A percentile compares a stretch with the other conserved stretches of the same genome.
These are phyloP conservation scores for Monosporascus sp. DNA, from an alignment of 2,329 filamentous ascomycete species.

Conservation along the genomic window DNA sequence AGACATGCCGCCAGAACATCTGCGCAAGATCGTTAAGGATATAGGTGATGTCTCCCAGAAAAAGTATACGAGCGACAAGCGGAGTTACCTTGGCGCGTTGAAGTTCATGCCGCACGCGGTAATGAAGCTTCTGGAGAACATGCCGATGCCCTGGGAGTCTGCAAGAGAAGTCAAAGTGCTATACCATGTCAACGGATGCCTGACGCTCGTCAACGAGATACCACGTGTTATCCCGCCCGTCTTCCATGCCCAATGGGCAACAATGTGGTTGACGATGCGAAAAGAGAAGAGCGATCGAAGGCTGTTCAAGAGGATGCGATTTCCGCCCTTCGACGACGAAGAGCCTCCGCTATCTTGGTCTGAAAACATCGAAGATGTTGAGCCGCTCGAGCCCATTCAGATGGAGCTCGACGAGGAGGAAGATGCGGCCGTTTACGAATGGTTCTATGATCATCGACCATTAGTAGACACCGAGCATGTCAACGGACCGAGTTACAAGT, in stretches of 20 bases:
- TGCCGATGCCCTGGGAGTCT: slow-evolving; percentile 99
- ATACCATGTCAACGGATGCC: slow-evolving; percentile 95
- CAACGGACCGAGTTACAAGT: slow-evolving; percentile 94
- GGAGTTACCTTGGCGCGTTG: slow-evolving; percentile 91
- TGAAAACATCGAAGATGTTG: slow-evolving; percentile 97
- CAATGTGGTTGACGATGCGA: slow-evolving; percentile 98
- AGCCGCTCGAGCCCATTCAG: slow-evolving; percentile 94
- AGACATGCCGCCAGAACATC: slow-evolving; percentile 96
- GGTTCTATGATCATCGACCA: slow-evolving; percentile 95
- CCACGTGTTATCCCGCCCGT: slow-evolving; percentile 96
- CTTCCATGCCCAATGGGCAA: slow-evolving; percentile 97
- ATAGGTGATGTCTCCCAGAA: slow-evolving; percentile 99
- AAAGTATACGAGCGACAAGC: slow-evolving; percentile 98
- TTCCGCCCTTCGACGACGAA: slow-evolving; percentile 97
- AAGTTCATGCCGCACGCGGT: slow-evolving; percentile 99
- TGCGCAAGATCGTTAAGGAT: slow-evolving; percentile 96
- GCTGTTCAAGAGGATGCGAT: slow-evolving; percentile 98
- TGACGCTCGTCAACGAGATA: slow-evolving; percentile 94
- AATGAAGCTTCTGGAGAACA: slow-evolving; percentile 94
- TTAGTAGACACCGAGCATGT: slow-evolving; percentile 88
- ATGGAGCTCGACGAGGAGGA: slow-evolving; percentile 96
- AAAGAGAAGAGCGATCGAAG: slow-evolving; percentile 94
- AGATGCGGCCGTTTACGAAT: slow-evolving; percentile 85
- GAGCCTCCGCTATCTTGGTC: slow-evolving; percentile 97
- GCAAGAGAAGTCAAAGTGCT: slow-evolving; percentile 94